Percentiles rank a stretch among this genome's conserved stretches.
Conservation (phyloP, 1,284 basidiomycete genomes). For the Boletus subluridellus region DNA sequence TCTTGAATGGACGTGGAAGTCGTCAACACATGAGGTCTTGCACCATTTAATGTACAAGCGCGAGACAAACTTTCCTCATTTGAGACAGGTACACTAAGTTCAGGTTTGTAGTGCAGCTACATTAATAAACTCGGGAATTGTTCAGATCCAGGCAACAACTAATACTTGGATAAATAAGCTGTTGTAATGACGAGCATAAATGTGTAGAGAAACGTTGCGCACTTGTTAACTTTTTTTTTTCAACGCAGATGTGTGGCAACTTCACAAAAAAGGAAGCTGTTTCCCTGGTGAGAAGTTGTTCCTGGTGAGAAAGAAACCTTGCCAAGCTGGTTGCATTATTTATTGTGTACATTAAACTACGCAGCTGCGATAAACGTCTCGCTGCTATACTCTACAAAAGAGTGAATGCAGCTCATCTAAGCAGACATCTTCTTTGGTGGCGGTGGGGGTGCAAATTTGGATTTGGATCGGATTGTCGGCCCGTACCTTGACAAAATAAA, state of each 20-base stretch:
- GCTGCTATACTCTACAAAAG: not conserved
- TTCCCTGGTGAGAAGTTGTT: too few species aligned
- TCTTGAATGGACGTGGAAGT: constrained; percentile 27
- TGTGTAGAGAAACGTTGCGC: too few species aligned
- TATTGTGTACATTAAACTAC: not conserved
- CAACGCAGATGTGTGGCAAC: too few species aligned
- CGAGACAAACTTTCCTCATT: constrained; percentile 6
- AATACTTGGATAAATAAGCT: too few species aligned
- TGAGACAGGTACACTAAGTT: not conserved
- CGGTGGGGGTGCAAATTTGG: constrained; percentile 40
- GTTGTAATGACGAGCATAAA: too few species aligned
- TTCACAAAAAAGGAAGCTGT: too few species aligned
- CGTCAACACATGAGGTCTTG: not conserved
- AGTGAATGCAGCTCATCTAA: constrained; percentile 4
- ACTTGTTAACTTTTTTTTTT: too few species aligned
- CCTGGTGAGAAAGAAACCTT: too few species aligned
- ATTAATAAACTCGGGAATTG: too few species aligned
- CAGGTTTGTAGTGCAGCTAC: too few species aligned
- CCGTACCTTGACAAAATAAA: constrained; percentile 50
- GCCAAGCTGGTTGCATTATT: too few species aligned
- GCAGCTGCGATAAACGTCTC: not conserved
- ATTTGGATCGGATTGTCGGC: constrained; percentile 42
- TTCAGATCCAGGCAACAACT: too few species aligned
- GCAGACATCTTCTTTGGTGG: constrained; percentile 13
- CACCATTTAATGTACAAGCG: not conserved